Evolutionary conservation across 192 early-diverging fungal genomes (phyloP).

Genomic region (Coemansia sp.): DNA sequence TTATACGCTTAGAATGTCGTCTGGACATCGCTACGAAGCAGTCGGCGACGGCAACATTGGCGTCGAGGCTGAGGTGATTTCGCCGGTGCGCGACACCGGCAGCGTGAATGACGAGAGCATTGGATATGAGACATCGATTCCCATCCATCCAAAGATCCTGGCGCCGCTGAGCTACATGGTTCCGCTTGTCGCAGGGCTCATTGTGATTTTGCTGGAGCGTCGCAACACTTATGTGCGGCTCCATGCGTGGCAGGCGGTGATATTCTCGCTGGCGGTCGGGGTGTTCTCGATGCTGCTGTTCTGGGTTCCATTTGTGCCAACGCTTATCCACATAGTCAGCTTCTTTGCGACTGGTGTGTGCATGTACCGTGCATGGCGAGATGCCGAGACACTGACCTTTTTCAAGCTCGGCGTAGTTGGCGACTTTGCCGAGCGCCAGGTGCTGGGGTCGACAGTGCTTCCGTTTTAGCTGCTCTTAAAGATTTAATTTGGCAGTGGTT

Average conservation of each 20-base stretch:
- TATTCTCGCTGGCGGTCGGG: conserved; percentile 25
- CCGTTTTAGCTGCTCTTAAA: conserved; percentile 20
- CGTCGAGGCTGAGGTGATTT: conserved; percentile 43
- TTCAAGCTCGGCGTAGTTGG: conserved; percentile 51
- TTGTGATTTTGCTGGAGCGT: conserved; percentile 41
- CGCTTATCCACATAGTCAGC: conserved; percentile 33
- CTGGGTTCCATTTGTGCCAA: conserved; percentile 38
- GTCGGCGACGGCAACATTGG: conserved; percentile 53
- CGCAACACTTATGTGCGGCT: conserved; percentile 51
- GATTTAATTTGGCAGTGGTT: too few species aligned
- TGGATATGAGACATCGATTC: conserved; percentile 49
- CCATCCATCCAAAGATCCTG: conserved; percentile 50
- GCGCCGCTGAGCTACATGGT: conserved; percentile 51
- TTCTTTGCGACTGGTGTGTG: conserved; percentile 31
- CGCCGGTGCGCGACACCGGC: conserved; percentile 23
- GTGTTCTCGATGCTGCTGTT: conserved; percentile 40
- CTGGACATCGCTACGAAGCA: conserved; percentile 41
- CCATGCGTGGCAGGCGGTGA: conserved; percentile 51
- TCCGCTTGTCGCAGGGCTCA: conserved; percentile 27
- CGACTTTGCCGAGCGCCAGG: conserved; percentile 53
- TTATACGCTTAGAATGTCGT: conserved; percentile 26
- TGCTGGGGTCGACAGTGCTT: conserved; percentile 46
- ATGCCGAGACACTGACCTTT: conserved; percentile 49
- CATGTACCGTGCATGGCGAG: conserved; percentile 43
- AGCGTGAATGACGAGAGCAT: conserved; percentile 38